Conservation (phyloP, 1,139 yeast species). For the Lodderomyces metapsilosis region DNA sequence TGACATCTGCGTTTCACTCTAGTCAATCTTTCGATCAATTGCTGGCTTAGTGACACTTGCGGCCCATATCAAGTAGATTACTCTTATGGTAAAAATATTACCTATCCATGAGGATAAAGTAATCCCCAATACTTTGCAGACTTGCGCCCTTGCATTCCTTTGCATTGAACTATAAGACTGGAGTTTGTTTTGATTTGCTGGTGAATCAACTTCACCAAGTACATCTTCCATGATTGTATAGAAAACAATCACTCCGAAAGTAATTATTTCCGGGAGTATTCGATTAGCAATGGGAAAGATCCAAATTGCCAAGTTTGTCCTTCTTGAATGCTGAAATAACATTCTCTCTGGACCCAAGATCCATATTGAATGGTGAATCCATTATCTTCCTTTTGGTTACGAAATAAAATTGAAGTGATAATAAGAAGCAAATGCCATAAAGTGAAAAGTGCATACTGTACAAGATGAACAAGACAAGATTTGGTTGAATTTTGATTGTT, state of each 20-base stretch:
- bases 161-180: not conserved
- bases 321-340: constrained; percentile 27
- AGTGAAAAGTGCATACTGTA: constrained; percentile 1
- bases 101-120: not conserved
- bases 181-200: not conserved
- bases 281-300: constrained; percentile 24
- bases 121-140: not conserved
- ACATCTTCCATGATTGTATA: not conserved
- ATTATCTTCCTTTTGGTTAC: constrained; percentile 29
- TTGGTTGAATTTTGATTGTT: not conserved
- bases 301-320: constrained; percentile 30
- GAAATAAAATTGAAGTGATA: constrained; percentile 23
- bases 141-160: not conserved
- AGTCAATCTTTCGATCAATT: not conserved
- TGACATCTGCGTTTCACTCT: not conserved
- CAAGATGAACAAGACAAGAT: not conserved
- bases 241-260: not conserved
- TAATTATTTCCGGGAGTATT: too few relatives aligned
- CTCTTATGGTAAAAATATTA: not conserved
- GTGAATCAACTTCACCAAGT: not conserved
- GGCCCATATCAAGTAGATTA: not conserved
- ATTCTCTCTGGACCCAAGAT: too few relatives aligned
- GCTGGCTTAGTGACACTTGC: not conserved
- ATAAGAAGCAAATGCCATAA: constrained; percentile 17
- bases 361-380: too few relatives aligned